phyloP scores from a whole-genome alignment of 306 rosid species.

The Cucumis hystrix region DNA sequence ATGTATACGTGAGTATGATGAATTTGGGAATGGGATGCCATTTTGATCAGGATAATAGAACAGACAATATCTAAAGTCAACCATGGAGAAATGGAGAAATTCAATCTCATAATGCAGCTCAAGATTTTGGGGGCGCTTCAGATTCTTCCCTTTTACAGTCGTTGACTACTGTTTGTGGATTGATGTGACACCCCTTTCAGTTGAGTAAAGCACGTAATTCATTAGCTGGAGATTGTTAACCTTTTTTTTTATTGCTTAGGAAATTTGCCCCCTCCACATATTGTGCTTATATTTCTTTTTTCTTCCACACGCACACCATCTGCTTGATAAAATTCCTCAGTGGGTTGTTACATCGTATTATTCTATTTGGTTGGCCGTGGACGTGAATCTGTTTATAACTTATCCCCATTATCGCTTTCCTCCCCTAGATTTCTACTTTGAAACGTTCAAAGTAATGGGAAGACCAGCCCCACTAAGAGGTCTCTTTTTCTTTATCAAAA shows the following conservation, averaged over 20 bases:
- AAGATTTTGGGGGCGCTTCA: neutral
- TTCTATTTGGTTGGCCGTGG: neutral
- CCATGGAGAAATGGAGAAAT: neutral
- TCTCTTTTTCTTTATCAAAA: neutral
- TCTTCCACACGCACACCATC: neutral
- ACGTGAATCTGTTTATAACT: neutral
- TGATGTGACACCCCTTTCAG: slow-evolving; percentile 1
- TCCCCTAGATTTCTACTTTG: neutral
- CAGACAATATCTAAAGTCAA: neutral
- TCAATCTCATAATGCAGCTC: neutral
- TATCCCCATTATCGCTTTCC: neutral
- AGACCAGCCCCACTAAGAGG: neutral
- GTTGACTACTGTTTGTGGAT: slow-evolving; percentile 4
- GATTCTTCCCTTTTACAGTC: slow-evolving; percentile 1
- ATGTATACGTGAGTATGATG: slow-evolving; percentile 2
- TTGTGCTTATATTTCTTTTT: neutral
- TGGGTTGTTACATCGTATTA: neutral
- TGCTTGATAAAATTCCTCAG: neutral
- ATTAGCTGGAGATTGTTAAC: neutral
- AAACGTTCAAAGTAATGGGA: neutral
- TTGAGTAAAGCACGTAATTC: slow-evolving; percentile 9
- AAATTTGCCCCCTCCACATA: slow-evolving; percentile 3
- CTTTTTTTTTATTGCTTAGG: neutral
- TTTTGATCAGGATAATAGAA: neutral
- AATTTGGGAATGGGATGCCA: neutral